Conservation (phyloP, 148 eudicot genomes). For the Selenicereus undatus region DNA sequence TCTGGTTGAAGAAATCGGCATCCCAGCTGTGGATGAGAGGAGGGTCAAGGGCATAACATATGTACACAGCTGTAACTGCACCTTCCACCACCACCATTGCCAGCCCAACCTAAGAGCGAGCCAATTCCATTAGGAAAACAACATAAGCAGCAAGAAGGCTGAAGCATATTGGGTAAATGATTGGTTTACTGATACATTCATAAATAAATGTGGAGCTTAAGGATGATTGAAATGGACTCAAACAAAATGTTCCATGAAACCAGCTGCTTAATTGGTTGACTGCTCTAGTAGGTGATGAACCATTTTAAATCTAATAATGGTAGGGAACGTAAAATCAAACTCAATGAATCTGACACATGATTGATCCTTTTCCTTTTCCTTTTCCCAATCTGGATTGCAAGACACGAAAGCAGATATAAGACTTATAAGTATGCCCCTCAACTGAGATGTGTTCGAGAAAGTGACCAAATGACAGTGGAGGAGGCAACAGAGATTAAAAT, state of each 20-base stretch:
- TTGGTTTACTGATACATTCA: background rate
- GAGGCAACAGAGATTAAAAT: no score
- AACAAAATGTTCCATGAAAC: no score
- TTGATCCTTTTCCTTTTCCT: no score
- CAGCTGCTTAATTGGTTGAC: background rate
- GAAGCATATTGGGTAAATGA: background rate
- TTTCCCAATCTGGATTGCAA: background rate
- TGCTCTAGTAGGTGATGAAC: background rate
- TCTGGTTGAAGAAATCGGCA: conserved; percentile 58
- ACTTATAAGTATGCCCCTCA: no score
- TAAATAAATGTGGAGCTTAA: no score
- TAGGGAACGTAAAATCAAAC: background rate
- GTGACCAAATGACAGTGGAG: no score
- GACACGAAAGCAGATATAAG: no score
- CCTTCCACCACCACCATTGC: conserved; percentile 97
- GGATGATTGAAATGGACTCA: background rate
- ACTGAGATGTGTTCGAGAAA: no score
- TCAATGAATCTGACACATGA: background rate
- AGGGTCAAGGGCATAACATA: conserved; percentile 91
- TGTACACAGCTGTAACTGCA: conserved; percentile 83
- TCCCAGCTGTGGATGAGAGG: conserved; percentile 78
- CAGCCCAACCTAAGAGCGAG: conserved; percentile 57
- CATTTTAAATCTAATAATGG: no score
- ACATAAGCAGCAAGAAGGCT: background rate
- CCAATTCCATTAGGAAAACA: background rate